These are phyloP conservation scores for Poterioochromonas sp. DNA, from an alignment of 352 stramenopile species.

Conservation along the genomic window DNA sequence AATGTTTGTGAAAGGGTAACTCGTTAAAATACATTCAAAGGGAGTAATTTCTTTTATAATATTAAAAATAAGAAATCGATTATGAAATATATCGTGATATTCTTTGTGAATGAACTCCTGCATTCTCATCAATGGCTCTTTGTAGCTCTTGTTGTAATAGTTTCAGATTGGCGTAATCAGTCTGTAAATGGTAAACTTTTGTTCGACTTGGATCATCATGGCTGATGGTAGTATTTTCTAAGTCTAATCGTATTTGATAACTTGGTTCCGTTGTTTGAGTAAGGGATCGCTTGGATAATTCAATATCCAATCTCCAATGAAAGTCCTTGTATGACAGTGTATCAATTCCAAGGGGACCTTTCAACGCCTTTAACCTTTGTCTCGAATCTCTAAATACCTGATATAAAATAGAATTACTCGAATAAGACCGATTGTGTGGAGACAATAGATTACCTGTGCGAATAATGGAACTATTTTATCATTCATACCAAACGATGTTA, in stretches of 20 bases:
- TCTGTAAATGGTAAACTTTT: conserved; percentile 13
- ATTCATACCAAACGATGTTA: background rate
- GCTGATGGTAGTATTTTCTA: background rate
- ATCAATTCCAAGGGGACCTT: background rate
- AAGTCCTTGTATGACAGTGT: background rate
- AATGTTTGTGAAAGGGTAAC: too few relatives aligned
- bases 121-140: conserved; percentile 3
- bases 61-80: background rate
- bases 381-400: background rate
- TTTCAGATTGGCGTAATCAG: conserved; percentile 29
- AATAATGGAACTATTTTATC: background rate
- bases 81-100: conserved; percentile 20
- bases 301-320: conserved; percentile 23
- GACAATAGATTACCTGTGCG: background rate
- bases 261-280: background rate
- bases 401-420: background rate
- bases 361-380: background rate
- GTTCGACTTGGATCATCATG: background rate
- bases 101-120: background rate
- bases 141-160: conserved; percentile 18
- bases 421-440: background rate
- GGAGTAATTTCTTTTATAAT: too few relatives aligned
- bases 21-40: too few relatives aligned
- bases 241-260: conserved; percentile 12
- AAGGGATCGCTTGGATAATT: background rate